phyloP scores from a whole-genome alignment of 305 asterid species.

The Fraxinus baroniana region DNA sequence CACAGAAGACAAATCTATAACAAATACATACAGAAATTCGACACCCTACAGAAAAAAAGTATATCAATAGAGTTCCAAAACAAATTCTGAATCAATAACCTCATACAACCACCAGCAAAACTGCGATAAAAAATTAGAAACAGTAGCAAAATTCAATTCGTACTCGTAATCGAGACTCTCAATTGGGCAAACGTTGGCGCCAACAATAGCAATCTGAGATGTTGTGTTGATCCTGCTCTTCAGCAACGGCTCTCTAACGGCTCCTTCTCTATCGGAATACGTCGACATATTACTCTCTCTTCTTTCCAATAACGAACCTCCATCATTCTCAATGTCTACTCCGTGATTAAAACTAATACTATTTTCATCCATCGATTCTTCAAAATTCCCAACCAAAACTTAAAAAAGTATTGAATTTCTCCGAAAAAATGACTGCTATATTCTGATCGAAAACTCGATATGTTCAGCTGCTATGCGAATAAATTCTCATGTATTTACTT shows the following conservation, averaged over 20 bases:
- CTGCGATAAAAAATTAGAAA: background rate
- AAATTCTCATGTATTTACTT: background rate
- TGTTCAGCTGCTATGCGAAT: background rate
- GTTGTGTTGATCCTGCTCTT: slow-evolving; percentile 63
- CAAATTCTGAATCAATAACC: background rate
- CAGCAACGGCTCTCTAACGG: slow-evolving; percentile 53
- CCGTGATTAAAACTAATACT: slow-evolving; percentile 17
- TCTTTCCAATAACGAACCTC: slow-evolving; percentile 13
- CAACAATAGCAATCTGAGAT: slow-evolving; percentile 90
- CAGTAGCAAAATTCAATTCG: background rate
- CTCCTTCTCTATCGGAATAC: slow-evolving; percentile 33
- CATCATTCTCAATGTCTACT: slow-evolving; percentile 53
- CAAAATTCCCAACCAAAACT: background rate
- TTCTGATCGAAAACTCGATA: background rate
- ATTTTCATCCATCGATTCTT: slow-evolving; percentile 29
- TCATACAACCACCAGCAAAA: background rate
- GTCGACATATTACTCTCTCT: slow-evolving; percentile 45
- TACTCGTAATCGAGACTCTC: slow-evolving; percentile 98
- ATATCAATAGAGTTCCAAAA: slow-evolving; percentile 1
- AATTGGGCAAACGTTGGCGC: slow-evolving; percentile 80
- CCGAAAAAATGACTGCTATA: background rate
- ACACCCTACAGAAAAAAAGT: background rate
- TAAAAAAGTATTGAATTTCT: background rate
- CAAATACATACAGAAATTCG: background rate
- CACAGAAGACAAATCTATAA: background rate